phyloP scores from a whole-genome alignment of 2,329 filamentous ascomycete genomes.

The Aspergillus sp. region DNA sequence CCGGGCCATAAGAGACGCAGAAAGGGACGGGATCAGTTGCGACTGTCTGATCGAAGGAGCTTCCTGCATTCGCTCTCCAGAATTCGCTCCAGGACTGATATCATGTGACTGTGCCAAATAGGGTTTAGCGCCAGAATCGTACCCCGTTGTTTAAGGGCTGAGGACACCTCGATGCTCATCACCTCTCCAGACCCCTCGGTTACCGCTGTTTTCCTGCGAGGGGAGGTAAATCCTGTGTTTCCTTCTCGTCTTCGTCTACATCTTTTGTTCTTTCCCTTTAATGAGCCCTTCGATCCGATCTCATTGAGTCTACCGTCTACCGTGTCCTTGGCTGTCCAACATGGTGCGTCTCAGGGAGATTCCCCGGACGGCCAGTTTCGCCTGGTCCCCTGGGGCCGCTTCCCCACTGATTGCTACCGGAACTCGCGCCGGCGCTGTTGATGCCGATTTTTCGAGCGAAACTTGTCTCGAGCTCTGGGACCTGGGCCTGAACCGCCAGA shows the following conservation, averaged over 20 bases:
- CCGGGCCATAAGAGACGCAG: not conserved
- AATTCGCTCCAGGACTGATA: not conserved
- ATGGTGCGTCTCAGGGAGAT: slow-evolving; percentile 98
- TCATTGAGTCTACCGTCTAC: slow-evolving; percentile 12
- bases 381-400: slow-evolving; percentile 78
- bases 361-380: slow-evolving; percentile 90
- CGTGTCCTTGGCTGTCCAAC: slow-evolving; percentile 21
- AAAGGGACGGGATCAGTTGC: slow-evolving; percentile 1
- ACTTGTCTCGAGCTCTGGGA: slow-evolving; percentile 97
- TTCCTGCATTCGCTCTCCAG: not conserved
- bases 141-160: not conserved
- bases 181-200: not conserved
- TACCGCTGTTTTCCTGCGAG: not conserved
- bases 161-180: not conserved
- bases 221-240: slow-evolving; percentile 4
- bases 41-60: not conserved
- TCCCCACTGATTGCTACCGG: slow-evolving; percentile 83
- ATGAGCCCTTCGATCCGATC: slow-evolving; percentile 6
- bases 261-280: not conserved
- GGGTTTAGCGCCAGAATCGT: not conserved
- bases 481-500: slow-evolving; percentile 66
- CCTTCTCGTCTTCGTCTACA: slow-evolving; percentile 6
- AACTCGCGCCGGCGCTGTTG: slow-evolving; percentile 87
- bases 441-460: slow-evolving; percentile 95
- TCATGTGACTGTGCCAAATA: not conserved